phyloP scores from a whole-genome alignment of 2,329 filamentous ascomycete species.

The Akanthomyces lecanii region DNA sequence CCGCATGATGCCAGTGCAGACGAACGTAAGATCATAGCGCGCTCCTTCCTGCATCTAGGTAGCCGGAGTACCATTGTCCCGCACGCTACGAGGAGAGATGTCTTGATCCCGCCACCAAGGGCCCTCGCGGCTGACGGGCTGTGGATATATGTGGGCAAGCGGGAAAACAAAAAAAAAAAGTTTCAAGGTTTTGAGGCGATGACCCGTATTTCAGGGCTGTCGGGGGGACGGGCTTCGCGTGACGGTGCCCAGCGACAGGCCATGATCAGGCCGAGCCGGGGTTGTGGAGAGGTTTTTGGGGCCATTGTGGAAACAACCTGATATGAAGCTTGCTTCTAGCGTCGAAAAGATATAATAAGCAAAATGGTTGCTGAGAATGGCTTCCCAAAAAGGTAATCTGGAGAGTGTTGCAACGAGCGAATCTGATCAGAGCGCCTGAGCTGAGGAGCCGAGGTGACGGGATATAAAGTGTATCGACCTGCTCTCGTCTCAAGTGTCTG shows the following conservation, averaged over 20 bases:
- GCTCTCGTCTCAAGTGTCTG: neutral
- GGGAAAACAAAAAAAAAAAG: neutral
- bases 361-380: neutral
- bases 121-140: neutral
- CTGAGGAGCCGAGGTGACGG: neutral
- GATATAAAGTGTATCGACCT: neutral
- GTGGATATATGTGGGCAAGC: neutral
- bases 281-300: neutral
- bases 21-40: neutral
- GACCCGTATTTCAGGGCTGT: neutral
- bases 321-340: neutral
- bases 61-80: neutral
- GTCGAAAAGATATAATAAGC: neutral
- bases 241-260: neutral
- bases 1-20: neutral
- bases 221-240: neutral
- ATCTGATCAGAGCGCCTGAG: neutral
- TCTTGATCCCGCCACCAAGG: too few relatives aligned
- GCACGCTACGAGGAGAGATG: neutral
- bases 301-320: neutral
- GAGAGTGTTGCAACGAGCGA: neutral
- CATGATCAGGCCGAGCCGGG: neutral
- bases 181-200: neutral
- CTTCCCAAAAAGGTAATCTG: neutral
- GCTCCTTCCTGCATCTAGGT: neutral